Conservation (phyloP, 257 asterid genomes). For the Solanum gracilifrons region DNA sequence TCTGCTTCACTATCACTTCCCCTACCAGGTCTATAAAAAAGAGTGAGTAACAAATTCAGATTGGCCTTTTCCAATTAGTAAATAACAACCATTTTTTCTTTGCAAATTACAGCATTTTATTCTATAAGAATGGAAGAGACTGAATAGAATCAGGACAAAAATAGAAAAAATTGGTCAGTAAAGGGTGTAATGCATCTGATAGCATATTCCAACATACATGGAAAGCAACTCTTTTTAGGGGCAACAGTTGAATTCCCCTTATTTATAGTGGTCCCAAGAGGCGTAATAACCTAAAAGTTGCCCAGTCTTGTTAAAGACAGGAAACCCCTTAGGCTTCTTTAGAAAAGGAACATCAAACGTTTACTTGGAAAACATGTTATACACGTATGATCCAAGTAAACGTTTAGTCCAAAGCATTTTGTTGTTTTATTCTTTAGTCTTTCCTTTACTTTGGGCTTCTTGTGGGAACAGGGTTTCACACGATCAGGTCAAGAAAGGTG, state of each 20-base stretch:
- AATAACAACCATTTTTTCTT: background rate
- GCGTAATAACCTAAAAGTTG: too few relatives aligned
- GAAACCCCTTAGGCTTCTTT: too few relatives aligned
- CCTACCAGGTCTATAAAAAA: constrained; percentile 58
- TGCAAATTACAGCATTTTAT: background rate
- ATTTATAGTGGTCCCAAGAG: too few relatives aligned
- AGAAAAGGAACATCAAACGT: too few relatives aligned
- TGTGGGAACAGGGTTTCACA: background rate
- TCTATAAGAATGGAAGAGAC: background rate
- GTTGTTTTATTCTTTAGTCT: background rate
- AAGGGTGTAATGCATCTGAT: background rate
- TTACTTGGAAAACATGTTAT: too few relatives aligned
- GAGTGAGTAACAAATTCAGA: constrained; percentile 9
- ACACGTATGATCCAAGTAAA: too few relatives aligned
- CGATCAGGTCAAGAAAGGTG: background rate
- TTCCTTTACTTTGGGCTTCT: background rate
- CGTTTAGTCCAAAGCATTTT: background rate
- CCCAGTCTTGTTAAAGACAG: too few relatives aligned
- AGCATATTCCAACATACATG: background rate
- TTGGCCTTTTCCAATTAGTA: background rate
- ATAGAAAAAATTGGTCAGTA: background rate
- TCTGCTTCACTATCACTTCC: constrained; percentile 99
- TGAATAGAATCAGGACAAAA: background rate
- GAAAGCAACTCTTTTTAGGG: background rate
- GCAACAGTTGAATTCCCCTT: background rate